phyloP scores from a whole-genome alignment of 768 basidiomycete genomes.

The Hirschioporus abietinus region DNA sequence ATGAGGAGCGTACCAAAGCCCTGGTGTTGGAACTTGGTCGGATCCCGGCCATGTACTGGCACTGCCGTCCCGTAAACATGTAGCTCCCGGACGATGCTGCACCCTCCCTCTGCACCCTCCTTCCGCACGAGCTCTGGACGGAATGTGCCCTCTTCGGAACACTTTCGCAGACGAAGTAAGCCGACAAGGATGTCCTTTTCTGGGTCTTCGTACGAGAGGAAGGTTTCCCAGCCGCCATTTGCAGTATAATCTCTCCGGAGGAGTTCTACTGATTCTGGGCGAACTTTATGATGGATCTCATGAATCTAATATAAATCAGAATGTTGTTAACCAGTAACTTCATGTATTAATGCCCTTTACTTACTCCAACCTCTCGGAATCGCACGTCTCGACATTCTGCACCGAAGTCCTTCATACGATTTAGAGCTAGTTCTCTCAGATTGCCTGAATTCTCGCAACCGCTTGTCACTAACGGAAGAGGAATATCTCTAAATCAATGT shows the following conservation, averaged over 20 bases:
- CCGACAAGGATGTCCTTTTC: conserved; percentile 95
- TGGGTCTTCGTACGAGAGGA: conserved; percentile 98
- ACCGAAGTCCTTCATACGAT: conserved; percentile 98
- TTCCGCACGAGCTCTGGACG: conserved; percentile 79
- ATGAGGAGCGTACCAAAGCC: conserved; percentile 96
- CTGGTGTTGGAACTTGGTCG: conserved; percentile 98
- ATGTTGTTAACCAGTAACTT: conserved; percentile 9
- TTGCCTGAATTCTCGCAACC: conserved; percentile 99
- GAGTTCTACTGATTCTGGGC: conserved; percentile 92
- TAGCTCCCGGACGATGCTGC: conserved; percentile 91
- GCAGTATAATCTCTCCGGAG: conserved; percentile 93
- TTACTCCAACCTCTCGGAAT: conserved; percentile 94
- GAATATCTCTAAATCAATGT: conserved; percentile 70
- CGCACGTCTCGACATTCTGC: conserved; percentile 96
- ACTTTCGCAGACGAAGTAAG: conserved; percentile 85
- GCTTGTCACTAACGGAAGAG: conserved; percentile 91
- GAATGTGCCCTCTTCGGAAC: conserved; percentile 96
- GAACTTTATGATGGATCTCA: conserved; percentile 97
- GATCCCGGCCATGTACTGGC: conserved; percentile 94
- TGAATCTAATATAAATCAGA: conserved; percentile 61
- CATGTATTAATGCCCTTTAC: conserved; percentile 25
- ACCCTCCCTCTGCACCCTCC: conserved; percentile 68
- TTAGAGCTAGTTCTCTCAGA: conserved; percentile 89
- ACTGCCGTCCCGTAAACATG: conserved; percentile 99
- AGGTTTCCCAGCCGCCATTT: conserved; percentile 99